A percentile compares a stretch with the other conserved stretches of the same genome.
These are phyloP conservation scores for Jacaranda copaia DNA, from an alignment of 257 asterid species.

Conservation along the genomic window DNA sequence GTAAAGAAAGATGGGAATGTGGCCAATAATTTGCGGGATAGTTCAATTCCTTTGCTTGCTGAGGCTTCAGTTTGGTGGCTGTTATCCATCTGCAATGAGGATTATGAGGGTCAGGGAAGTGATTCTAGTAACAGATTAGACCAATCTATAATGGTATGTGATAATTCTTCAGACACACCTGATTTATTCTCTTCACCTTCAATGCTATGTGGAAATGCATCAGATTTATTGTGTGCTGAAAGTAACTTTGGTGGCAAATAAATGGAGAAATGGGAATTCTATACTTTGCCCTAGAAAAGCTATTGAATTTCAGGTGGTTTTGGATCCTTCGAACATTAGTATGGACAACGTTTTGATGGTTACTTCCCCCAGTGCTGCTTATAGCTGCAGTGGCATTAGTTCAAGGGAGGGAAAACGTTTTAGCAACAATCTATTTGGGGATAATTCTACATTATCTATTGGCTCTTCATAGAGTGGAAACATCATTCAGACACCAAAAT, in stretches of 20 bases:
- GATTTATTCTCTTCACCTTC: constrained; percentile 48
- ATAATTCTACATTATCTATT: constrained; percentile 42
- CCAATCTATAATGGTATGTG: constrained; percentile 25
- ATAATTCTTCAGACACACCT: constrained; percentile 30
- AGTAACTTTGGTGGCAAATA: constrained; percentile 30
- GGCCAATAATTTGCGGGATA: constrained; percentile 38
- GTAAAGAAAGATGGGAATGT: constrained; percentile 28
- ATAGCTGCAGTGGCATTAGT: too few relatives aligned
- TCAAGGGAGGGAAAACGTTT: too few relatives aligned
- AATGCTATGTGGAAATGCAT: constrained; percentile 31
- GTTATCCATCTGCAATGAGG: constrained; percentile 53
- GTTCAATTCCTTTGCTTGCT: constrained; percentile 61
- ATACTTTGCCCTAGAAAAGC: too few relatives aligned
- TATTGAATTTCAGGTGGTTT: too few relatives aligned
- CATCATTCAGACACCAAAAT: constrained; percentile 73
- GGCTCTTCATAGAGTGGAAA: constrained; percentile 59
- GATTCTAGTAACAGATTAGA: constrained; percentile 32
- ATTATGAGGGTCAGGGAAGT: constrained; percentile 29
- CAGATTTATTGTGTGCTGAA: constrained; percentile 40
- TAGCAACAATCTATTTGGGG: constrained; percentile 33
- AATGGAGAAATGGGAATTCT: constrained; percentile 37
- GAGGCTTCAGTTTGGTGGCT: constrained; percentile 75
- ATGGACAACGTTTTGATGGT: constrained; percentile 25
- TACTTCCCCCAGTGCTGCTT: constrained; percentile 24
- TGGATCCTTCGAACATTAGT: too few relatives aligned